These are phyloP conservation scores for Epichloe aotearoae DNA, from an alignment of 2,329 filamentous ascomycete species.

Conservation along the genomic window DNA sequence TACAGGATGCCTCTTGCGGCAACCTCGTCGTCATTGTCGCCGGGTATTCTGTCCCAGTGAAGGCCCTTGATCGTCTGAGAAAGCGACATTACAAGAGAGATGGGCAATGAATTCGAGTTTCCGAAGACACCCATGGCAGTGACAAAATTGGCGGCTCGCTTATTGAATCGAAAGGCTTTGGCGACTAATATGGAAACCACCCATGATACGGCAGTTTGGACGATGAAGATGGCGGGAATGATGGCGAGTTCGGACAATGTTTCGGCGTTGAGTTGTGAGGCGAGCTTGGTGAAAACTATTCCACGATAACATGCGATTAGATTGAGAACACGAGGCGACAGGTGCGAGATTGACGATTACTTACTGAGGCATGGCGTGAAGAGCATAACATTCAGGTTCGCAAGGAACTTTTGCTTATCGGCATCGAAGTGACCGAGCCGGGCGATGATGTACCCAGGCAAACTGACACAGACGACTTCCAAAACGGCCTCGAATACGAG, in stretches of 20 bases:
- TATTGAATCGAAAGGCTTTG: constrained; percentile 66
- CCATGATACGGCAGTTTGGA: constrained; percentile 83
- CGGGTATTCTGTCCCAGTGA: constrained; percentile 83
- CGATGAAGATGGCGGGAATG: constrained; percentile 85
- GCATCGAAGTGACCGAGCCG: constrained; percentile 85
- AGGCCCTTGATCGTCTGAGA: constrained; percentile 84
- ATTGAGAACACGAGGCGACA: neutral
- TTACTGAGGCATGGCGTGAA: constrained; percentile 94
- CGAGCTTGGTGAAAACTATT: constrained; percentile 88
- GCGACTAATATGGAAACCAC: constrained; percentile 57
- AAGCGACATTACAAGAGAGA: constrained; percentile 86
- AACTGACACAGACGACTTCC: constrained; percentile 86
- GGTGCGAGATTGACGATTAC: constrained; percentile 16
- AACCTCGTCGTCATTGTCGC: constrained; percentile 92
- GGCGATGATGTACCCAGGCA: constrained; percentile 89
- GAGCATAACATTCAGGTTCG: constrained; percentile 88
- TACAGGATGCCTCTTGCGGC: constrained; percentile 89
- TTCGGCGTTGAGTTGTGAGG: constrained; percentile 81
- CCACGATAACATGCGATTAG: neutral
- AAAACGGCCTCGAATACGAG: constrained; percentile 91
- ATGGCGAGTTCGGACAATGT: constrained; percentile 83
- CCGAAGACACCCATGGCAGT: constrained; percentile 96
- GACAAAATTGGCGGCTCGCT: constrained; percentile 83
- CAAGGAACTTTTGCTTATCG: constrained; percentile 90
- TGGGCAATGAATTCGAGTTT: constrained; percentile 95